phyloP scores from a whole-genome alignment of 2,329 filamentous ascomycete species.

The Talaromyces marneffei region DNA sequence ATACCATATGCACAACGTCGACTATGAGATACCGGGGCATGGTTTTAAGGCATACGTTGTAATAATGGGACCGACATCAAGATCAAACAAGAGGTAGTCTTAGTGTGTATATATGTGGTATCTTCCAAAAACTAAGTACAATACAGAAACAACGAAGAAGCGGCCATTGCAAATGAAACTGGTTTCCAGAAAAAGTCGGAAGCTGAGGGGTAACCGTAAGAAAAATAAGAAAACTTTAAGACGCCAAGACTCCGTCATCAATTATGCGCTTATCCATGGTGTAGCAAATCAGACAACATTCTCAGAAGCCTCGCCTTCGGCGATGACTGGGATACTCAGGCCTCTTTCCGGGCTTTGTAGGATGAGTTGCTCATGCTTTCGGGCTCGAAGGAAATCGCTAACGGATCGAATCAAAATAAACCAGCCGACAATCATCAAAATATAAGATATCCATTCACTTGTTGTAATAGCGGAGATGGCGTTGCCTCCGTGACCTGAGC shows the following conservation, averaged over 20 bases:
- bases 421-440: slow-evolving; percentile 96
- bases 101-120: slow-evolving; percentile 13
- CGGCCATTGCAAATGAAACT: background rate
- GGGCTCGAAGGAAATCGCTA: slow-evolving; percentile 79
- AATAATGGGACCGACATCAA: background rate
- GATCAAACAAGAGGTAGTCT: background rate
- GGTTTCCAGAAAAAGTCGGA: background rate
- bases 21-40: background rate
- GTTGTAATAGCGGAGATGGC: slow-evolving; percentile 57
- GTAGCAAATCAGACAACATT: slow-evolving; percentile 56
- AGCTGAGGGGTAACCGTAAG: background rate
- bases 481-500: slow-evolving; percentile 31
- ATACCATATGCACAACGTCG: background rate
- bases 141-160: background rate
- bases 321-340: slow-evolving; percentile 76
- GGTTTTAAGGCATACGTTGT: background rate
- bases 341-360: slow-evolving; percentile 88
- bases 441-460: slow-evolving; percentile 84
- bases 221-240: background rate
- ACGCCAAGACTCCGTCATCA: slow-evolving; percentile 13
- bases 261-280: background rate
- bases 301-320: slow-evolving; percentile 74
- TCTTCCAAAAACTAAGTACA: slow-evolving; percentile 10
- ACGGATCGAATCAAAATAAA: slow-evolving; percentile 94
- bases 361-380: slow-evolving; percentile 87